A percentile compares a stretch with the other conserved stretches of the same genome.
Evolutionary conservation across 2,329 filamentous ascomycete genomes (phyloP).

Genomic region (Helotiales sp.): DNA sequence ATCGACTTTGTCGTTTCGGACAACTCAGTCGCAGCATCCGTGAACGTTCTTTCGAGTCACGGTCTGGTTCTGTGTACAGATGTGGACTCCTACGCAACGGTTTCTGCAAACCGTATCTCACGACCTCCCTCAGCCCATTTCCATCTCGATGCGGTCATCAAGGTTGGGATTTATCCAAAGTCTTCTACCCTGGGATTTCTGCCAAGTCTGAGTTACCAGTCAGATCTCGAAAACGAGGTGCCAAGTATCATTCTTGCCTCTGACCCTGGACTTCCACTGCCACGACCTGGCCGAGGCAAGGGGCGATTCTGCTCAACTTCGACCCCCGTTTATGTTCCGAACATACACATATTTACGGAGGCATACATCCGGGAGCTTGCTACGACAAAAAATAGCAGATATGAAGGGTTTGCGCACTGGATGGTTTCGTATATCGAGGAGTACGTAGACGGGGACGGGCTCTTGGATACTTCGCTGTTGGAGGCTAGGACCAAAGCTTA

Average conservation of each 20-base stretch:
- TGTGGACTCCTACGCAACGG: neutral
- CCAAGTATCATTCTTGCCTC: neutral
- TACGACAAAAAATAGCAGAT: no score
- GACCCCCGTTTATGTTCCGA: neutral
- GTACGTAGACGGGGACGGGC: neutral
- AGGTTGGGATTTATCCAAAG: neutral
- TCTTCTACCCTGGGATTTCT: neutral
- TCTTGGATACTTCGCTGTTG: neutral
- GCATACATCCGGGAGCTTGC: neutral
- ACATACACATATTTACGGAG: neutral
- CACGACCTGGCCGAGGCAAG: neutral
- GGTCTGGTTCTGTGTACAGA: neutral
- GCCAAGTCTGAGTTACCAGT: neutral
- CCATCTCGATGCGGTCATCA: neutral
- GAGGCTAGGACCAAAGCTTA: neutral
- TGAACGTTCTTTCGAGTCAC: neutral
- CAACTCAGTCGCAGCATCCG: neutral
- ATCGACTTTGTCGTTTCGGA: neutral
- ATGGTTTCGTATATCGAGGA: neutral
- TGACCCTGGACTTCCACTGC: neutral
- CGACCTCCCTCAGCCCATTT: neutral
- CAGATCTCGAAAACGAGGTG: neutral
- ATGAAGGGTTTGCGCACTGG: no score
- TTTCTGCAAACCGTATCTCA: neutral
- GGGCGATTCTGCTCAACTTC: neutral